Base-by-base conservation (phyloP, 75 land plant species). In the Sequoia sempervirens region DNA sequence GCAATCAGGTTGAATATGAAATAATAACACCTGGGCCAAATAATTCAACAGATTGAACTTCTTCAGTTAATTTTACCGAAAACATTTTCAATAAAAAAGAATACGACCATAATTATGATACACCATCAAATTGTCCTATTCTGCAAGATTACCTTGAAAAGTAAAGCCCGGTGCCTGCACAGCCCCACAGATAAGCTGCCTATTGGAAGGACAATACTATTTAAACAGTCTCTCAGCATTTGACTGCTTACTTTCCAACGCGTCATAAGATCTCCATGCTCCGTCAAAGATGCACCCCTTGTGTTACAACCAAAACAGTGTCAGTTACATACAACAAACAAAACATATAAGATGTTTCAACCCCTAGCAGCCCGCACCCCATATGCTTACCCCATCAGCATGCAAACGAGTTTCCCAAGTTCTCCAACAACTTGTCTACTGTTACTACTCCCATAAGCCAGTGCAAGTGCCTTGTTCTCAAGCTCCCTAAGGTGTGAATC, bases 151-250 rank as follows among this genome's bases (percentile, higher is more conserved):
- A 96, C 98, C 88, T 96, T 96, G 83, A 90, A 96, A 5, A 96
- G 87, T 40, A 96, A 36, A 82, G 92, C 89, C 47, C 97, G 93
- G 84, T 96, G 98, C 85, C 93, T 89, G 90, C 96, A 96, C 17
- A 94, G 91, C 26, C 98, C 98, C 75, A 93, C 87, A 43, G 92
- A 87, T 54, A 96, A 81, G 56, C 91, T 91, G 28, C 98, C 98
- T 37, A 95, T 84, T 1, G 96, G 93, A 85, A 96, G 37, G 50
- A 94, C 93, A 84, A 93, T 81, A 54, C 93, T 92, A 28, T 93
- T 85, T 78, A 93, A 61, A 45, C 87, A 83, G 23, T 93, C 90
- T 83, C 90, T 96, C 54, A 93, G 83, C 78, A 83, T 82, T 58
- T 89, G 88, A 84, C 84, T 91, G 80, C 90, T 89, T 56, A 81